Conservation (phyloP, 352 stramenopile genomes). For the Phytophthora meadii region DNA sequence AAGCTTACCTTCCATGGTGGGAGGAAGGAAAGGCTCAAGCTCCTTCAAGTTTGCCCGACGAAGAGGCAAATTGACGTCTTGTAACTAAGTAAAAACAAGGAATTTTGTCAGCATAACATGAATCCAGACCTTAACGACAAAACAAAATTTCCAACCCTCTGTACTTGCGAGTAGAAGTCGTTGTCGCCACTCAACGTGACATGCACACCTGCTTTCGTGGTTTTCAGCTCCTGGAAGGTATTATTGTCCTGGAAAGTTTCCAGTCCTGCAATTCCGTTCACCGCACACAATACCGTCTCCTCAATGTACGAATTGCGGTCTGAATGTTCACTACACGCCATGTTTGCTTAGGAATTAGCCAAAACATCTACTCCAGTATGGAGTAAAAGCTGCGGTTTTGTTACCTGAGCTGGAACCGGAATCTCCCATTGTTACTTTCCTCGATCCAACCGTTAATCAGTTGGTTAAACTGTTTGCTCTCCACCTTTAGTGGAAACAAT, state of each 20-base stretch:
- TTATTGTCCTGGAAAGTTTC: constrained; percentile 21
- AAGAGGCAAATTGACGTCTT: constrained; percentile 59
- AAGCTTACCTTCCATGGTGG: constrained; percentile 57
- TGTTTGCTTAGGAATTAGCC: too few relatives aligned
- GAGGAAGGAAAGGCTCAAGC: constrained; percentile 89
- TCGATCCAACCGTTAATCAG: constrained; percentile 47
- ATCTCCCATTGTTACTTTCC: constrained; percentile 16
- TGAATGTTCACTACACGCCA: constrained; percentile 34
- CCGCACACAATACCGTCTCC: constrained; percentile 82
- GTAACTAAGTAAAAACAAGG: constrained; percentile 54
- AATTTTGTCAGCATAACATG: neutral
- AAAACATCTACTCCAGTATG: too few relatives aligned
- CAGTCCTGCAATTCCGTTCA: constrained; percentile 69
- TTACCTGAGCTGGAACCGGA: constrained; percentile 49
- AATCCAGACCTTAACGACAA: constrained; percentile 17
- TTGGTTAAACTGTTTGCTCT: constrained; percentile 93
- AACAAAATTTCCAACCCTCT: constrained; percentile 40
- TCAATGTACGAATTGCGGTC: constrained; percentile 92
- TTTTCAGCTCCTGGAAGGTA: constrained; percentile 36
- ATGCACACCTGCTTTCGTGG: constrained; percentile 40
- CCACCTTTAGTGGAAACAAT: constrained; percentile 58
- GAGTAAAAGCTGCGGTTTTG: neutral
- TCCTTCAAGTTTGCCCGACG: constrained; percentile 68
- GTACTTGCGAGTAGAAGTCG: constrained; percentile 96
- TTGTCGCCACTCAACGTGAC: constrained; percentile 95